Percentiles rank a stretch among this genome's conserved stretches.
These are phyloP conservation scores for Aspergillus nidulans DNA, from an alignment of 495 filamentous ascomycete genomes.

Conservation along the genomic window DNA sequence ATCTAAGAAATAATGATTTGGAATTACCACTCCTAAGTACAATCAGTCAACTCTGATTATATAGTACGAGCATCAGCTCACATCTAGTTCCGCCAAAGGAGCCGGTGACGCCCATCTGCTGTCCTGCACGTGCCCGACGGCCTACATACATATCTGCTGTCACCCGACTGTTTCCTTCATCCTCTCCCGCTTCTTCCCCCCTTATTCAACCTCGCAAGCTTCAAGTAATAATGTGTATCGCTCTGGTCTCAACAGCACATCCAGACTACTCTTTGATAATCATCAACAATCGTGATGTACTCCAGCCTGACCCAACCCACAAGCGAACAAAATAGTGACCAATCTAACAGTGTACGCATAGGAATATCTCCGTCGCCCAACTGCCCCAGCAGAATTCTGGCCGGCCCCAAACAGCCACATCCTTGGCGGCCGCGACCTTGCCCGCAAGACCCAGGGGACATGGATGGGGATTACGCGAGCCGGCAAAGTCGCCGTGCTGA, in stretches of 20 bases:
- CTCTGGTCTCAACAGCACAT: conserved; percentile 82
- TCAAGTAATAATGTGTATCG: conserved; percentile 74
- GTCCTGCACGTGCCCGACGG: conserved; percentile 12
- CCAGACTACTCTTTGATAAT: conserved; percentile 86
- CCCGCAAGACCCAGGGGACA: conserved; percentile 67
- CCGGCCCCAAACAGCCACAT: conserved; percentile 53
- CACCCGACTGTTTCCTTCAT: not conserved
- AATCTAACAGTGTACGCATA: too few relatives aligned
- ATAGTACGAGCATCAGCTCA: not conserved
- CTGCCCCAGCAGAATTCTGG: conserved; percentile 82
- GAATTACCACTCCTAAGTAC: too few relatives aligned
- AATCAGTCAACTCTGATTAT: not conserved
- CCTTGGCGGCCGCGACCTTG: conserved; percentile 65
- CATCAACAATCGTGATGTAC: conserved; percentile 86
- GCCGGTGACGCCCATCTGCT: conserved; percentile 2
- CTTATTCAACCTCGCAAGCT: not conserved
- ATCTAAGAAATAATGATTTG: too few relatives aligned
- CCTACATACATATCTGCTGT: not conserved
- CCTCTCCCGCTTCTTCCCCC: not conserved
- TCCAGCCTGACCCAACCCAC: conserved; percentile 10
- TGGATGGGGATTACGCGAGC: conserved; percentile 88
- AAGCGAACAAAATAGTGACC: conserved; percentile 10
- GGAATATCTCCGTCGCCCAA: conserved; percentile 89
- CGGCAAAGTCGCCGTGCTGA: conserved; percentile 84
- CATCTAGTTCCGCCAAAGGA: not conserved